Evolutionary conservation across 805 yeast species (phyloP).

Genomic region (Pichia cabralensis): DNA sequence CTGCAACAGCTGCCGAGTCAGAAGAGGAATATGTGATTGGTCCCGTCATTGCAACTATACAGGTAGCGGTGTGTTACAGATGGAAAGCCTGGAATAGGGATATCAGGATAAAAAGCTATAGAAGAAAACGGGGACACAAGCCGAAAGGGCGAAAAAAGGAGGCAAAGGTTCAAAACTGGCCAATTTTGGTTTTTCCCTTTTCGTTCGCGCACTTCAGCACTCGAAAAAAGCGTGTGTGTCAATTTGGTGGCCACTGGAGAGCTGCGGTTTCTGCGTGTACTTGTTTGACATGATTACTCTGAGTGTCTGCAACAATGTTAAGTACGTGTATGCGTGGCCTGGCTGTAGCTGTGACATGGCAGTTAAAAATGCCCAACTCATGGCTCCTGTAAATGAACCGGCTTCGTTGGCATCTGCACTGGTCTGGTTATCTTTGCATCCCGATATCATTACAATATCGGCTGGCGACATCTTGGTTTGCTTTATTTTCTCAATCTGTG

Average conservation of each 20-base stretch:
- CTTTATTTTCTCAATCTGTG: conserved; percentile 31
- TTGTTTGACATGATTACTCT: conserved; percentile 55
- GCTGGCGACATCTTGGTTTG: conserved; percentile 62
- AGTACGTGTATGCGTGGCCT: conserved; percentile 46
- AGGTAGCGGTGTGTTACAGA: too few relatives aligned
- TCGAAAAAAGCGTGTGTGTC: conserved; percentile 40
- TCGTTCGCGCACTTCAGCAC: conserved; percentile 14
- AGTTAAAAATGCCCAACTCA: conserved; percentile 68
- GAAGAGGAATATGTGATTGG: too few relatives aligned
- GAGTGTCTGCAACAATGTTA: conserved; percentile 62
- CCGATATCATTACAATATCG: conserved; percentile 66
- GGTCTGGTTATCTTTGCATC: conserved; percentile 79
- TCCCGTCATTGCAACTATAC: too few relatives aligned
- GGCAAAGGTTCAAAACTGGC: not conserved
- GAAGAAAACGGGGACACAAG: too few relatives aligned
- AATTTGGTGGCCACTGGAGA: conserved; percentile 73
- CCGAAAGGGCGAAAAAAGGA: not conserved
- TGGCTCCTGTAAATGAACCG: conserved; percentile 72
- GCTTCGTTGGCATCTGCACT: conserved; percentile 72
- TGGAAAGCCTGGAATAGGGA: too few relatives aligned
- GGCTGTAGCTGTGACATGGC: conserved; percentile 48
- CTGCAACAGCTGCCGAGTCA: too few relatives aligned
- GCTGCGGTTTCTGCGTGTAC: conserved; percentile 77
- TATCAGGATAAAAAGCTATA: too few relatives aligned
- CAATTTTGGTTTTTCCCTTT: too few relatives aligned